Evolutionary conservation across 306 rosid species (phyloP).

Genomic region (Rubus idaeus): DNA sequence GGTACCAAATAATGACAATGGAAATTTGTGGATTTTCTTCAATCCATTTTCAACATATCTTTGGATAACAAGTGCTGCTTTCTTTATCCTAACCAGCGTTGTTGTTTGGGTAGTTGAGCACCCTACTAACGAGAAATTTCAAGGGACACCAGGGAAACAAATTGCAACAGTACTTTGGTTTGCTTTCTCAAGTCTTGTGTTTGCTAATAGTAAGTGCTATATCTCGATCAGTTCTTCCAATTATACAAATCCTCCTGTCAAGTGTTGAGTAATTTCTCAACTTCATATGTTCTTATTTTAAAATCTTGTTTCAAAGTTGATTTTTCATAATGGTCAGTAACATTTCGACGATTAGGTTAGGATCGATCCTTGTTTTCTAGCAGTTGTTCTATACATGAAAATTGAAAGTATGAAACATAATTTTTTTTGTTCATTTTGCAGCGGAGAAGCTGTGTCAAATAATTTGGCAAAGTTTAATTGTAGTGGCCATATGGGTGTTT

Average conservation of each 20-base stretch:
- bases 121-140: slow-evolving; percentile 11
- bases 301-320: no score
- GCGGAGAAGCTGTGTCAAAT: slow-evolving; percentile 14
- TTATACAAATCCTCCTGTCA: background rate
- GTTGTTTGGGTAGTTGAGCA: slow-evolving; percentile 24
- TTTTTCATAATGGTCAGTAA: no score
- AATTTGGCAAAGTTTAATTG: slow-evolving; percentile 4
- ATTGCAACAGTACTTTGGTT: slow-evolving; percentile 15
- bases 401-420: no score
- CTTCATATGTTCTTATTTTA: background rate
- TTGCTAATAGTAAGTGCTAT: slow-evolving; percentile 23
- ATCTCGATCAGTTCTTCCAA: background rate
- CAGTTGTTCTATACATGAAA: no score
- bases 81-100: slow-evolving; percentile 18
- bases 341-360: no score
- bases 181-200: slow-evolving; percentile 18
- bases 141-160: slow-evolving; percentile 16
- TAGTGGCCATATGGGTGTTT: no score
- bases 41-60: slow-evolving; percentile 4
- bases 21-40: slow-evolving; percentile 8
- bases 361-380: no score
- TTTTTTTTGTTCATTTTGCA: background rate
- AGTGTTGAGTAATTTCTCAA: no score
- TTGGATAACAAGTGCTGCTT: slow-evolving; percentile 16
- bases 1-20: background rate